Conservation (phyloP, 768 basidiomycete species). For the Mycena venus region DNA sequence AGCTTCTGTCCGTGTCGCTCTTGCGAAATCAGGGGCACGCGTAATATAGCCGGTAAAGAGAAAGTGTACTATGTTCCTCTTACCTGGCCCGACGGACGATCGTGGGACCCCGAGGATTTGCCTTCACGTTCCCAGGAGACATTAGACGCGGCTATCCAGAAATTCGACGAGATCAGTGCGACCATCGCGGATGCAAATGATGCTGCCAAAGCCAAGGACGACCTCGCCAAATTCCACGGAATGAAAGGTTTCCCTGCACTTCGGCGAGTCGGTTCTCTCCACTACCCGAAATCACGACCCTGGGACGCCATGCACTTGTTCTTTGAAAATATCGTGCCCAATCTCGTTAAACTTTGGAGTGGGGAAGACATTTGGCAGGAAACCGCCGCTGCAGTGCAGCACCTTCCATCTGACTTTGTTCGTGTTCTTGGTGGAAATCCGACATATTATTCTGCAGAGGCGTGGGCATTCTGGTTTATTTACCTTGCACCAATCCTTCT, state of each 20-base stretch:
- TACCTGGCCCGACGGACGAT: conserved; percentile 9
- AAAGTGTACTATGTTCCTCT: conserved; percentile 44
- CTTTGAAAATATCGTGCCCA: no score
- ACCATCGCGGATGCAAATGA: background rate
- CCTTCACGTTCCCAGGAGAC: conserved; percentile 36
- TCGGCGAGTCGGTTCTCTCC: conserved; percentile 38
- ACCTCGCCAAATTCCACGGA: conserved; percentile 41
- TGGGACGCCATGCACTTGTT: conserved; percentile 63
- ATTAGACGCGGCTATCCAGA: background rate
- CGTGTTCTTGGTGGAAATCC: conserved; percentile 41
- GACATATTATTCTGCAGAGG: conserved; percentile 48
- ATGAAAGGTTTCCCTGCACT: conserved; percentile 47
- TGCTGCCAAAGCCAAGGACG: background rate
- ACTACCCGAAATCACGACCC: conserved; percentile 47
- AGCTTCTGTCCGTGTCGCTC: conserved; percentile 46
- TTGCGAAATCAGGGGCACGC: conserved; percentile 46
- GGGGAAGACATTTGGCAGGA: conserved; percentile 49
- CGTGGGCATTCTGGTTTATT: conserved; percentile 52
- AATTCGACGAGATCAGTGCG: background rate
- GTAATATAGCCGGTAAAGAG: background rate
- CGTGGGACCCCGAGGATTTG: conserved; percentile 30
- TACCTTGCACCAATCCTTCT: conserved; percentile 55
- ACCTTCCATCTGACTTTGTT: conserved; percentile 51
- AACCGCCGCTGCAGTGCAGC: conserved; percentile 38
- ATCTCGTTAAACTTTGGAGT: conserved; percentile 50